A percentile compares a stretch with the other conserved stretches of the same genome.
These are phyloP conservation scores for Cryptosporidium canis DNA, from an alignment of 169 alveolate species.

Conservation along the genomic window DNA sequence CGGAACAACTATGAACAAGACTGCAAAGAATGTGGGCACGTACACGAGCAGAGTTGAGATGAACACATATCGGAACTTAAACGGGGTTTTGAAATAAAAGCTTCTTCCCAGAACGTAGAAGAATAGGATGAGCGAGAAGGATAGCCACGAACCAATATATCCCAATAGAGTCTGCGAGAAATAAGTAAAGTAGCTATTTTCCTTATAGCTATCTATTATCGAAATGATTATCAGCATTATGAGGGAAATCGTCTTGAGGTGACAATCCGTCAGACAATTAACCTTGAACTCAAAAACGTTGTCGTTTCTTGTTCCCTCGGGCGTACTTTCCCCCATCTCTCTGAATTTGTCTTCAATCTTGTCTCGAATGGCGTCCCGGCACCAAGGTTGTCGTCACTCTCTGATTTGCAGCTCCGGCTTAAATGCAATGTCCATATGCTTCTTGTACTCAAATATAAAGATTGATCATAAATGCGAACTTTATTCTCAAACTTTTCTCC, in stretches of 20 bases:
- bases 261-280: slow-evolving; percentile 34
- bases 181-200: slow-evolving; percentile 32
- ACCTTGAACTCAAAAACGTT: slow-evolving; percentile 36
- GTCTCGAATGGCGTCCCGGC: background rate
- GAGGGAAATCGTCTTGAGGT: slow-evolving; percentile 55
- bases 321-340: background rate
- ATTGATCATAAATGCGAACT: background rate
- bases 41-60: slow-evolving; percentile 15
- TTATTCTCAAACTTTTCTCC: background rate
- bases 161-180: slow-evolving; percentile 41
- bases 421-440: background rate
- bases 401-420: background rate
- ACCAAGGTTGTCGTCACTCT: background rate
- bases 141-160: slow-evolving; percentile 59
- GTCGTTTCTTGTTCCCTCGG: background rate
- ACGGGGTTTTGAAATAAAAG: slow-evolving; percentile 36
- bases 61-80: slow-evolving; percentile 22
- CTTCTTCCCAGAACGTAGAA: slow-evolving; percentile 48
- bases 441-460: background rate
- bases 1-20: slow-evolving; percentile 9
- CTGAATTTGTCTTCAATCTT: background rate
- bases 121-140: slow-evolving; percentile 29
- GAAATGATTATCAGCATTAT: slow-evolving; percentile 7
- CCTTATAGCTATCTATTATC: slow-evolving; percentile 13
- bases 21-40: slow-evolving; percentile 4